These are phyloP conservation scores for Saprolegnia diclina DNA, from an alignment of 352 stramenopile species.

Conservation along the genomic window DNA sequence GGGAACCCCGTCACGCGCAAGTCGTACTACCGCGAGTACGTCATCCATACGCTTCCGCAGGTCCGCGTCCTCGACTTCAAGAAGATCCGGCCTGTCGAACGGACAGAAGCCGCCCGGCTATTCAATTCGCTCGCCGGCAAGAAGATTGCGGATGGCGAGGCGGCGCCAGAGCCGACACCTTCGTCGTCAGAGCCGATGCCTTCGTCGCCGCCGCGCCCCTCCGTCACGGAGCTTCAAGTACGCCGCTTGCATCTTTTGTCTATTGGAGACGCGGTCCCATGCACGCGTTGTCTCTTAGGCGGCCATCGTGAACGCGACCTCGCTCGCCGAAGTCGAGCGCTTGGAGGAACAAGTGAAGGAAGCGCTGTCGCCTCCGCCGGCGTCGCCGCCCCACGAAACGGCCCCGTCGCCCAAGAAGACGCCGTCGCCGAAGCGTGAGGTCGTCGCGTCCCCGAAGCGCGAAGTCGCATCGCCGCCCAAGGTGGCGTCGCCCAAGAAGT, in stretches of 20 bases:
- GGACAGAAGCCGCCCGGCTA: constrained; percentile 60
- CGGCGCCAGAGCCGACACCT: neutral
- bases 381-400: neutral
- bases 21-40: constrained; percentile 90
- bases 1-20: constrained; percentile 88
- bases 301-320: constrained; percentile 31
- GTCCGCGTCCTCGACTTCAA: constrained; percentile 83
- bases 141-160: constrained; percentile 39
- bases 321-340: constrained; percentile 33
- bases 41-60: constrained; percentile 86
- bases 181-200: neutral
- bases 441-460: neutral
- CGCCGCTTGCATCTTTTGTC: neutral
- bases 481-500: neutral
- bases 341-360: constrained; percentile 31
- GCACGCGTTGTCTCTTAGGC: neutral
- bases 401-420: neutral
- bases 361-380: constrained; percentile 3
- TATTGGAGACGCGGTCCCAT: neutral
- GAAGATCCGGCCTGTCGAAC: constrained; percentile 74
- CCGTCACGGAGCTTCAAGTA: constrained; percentile 13
- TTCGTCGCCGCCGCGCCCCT: neutral
- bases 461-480: neutral
- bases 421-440: neutral
- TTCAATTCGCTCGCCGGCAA: constrained; percentile 73